Conservation (phyloP, 768 basidiomycete genomes). For the Boletus reticuloceps region DNA sequence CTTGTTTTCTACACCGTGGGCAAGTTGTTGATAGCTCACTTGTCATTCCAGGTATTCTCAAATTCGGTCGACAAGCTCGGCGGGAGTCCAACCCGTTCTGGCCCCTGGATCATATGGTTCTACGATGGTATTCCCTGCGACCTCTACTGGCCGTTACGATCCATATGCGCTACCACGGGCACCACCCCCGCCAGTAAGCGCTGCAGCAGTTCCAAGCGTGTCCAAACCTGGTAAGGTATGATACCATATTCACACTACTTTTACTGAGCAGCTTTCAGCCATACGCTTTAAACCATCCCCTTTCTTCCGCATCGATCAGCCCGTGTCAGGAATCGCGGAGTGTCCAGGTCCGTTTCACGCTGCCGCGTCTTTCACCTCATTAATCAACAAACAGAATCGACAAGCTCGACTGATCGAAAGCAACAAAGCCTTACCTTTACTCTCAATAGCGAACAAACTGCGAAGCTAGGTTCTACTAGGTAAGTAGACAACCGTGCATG, state of each 20-base stretch:
- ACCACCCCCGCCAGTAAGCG: constrained; percentile 36
- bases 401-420: constrained; percentile 73
- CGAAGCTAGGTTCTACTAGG: constrained; percentile 58
- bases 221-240: constrained; percentile 28
- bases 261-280: constrained; percentile 36
- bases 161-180: constrained; percentile 63
- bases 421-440: constrained; percentile 59
- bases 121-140: constrained; percentile 21
- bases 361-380: background rate
- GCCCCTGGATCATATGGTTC: constrained; percentile 18
- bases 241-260: constrained; percentile 6
- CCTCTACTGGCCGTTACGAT: constrained; percentile 52
- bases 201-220: constrained; percentile 30
- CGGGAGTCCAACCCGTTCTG: constrained; percentile 24
- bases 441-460: constrained; percentile 61
- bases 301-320: constrained; percentile 67
- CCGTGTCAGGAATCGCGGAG: constrained; percentile 62
- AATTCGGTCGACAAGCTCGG: constrained; percentile 23
- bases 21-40: constrained; percentile 16
- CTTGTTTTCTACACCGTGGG: background rate
- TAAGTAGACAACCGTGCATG: constrained; percentile 31
- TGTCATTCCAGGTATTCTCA: constrained; percentile 26
- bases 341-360: constrained; percentile 64
- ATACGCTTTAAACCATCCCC: constrained; percentile 81
- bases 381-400: constrained; percentile 54